Conservation (phyloP, 169 alveolate genomes). For the Plasmodium yoelii region DNA sequence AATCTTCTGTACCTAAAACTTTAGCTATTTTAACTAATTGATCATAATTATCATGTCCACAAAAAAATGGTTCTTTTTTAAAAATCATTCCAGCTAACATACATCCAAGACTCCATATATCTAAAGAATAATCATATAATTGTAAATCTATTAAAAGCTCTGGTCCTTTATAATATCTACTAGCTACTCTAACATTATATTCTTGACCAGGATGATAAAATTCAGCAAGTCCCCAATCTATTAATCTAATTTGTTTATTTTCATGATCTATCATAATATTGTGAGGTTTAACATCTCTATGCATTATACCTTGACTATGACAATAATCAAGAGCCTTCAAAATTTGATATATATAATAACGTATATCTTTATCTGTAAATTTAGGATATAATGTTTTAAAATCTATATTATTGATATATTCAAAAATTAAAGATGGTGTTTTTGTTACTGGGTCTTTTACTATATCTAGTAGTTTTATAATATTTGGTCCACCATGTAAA, state of each 20-base stretch:
- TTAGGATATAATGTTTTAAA: conserved; percentile 95
- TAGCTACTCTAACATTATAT: conserved; percentile 98
- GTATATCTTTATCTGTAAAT: conserved; percentile 94
- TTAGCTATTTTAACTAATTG: conserved; percentile 98
- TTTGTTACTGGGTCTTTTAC: conserved; percentile 97
- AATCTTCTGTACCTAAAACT: conserved; percentile 96
- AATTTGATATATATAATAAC: conserved; percentile 95
- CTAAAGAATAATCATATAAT: conserved; percentile 97
- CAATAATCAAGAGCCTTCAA: conserved; percentile 97
- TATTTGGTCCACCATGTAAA: conserved; percentile 96
- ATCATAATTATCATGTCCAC: conserved; percentile 96
- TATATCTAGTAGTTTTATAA: conserved; percentile 93
- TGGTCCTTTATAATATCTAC: conserved; percentile 99
- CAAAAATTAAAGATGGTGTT: conserved; percentile 95
- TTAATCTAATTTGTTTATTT: conserved; percentile 92
- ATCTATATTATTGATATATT: conserved; percentile 91
- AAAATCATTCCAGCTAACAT: conserved; percentile 96
- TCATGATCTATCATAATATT: conserved; percentile 97
- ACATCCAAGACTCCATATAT: conserved; percentile 99
- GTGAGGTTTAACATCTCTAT: conserved; percentile 97
- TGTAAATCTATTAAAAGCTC: conserved; percentile 97
- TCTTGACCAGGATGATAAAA: conserved; percentile 98
- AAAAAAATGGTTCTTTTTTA: conserved; percentile 89
- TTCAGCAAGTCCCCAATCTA: conserved; percentile 99
- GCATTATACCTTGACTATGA: conserved; percentile 99